A percentile compares a stretch with the other conserved stretches of the same genome.
phyloP scores from a whole-genome alignment of 2,329 filamentous ascomycete species.

The Xylaria sp. region DNA sequence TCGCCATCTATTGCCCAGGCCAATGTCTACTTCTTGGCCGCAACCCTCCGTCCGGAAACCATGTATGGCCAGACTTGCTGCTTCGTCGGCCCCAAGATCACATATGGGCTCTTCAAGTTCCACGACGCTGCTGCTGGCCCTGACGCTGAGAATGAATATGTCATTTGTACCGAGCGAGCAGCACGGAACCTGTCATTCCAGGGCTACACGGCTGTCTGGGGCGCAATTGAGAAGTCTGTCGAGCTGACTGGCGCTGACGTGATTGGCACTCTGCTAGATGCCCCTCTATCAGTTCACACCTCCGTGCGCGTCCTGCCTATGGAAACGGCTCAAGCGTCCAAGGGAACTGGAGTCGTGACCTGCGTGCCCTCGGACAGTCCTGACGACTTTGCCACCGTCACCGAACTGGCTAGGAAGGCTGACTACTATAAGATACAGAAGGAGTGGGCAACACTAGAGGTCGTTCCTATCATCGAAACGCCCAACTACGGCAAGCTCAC shows the following conservation, averaged over 20 bases:
- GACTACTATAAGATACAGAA: slow-evolving; percentile 95
- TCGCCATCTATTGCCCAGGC: too few species aligned
- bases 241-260: too few species aligned
- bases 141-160: slow-evolving; percentile 70
- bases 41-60: slow-evolving; percentile 92
- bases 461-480: slow-evolving; percentile 86
- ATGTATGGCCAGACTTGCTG: slow-evolving; percentile 95
- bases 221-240: too few species aligned
- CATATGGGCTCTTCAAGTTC: slow-evolving; percentile 79
- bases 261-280: too few species aligned
- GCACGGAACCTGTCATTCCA: too few species aligned
- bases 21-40: slow-evolving; percentile 87
- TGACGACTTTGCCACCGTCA: slow-evolving; percentile 67
- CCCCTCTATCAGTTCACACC: too few species aligned
- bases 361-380: slow-evolving; percentile 96
- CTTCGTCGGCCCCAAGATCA: slow-evolving; percentile 90
- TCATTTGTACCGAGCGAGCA: slow-evolving; percentile 79
- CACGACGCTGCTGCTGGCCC: too few species aligned
- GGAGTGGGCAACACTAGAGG: slow-evolving; percentile 93
- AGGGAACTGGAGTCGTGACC: slow-evolving; percentile 96
- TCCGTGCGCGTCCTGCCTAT: too few species aligned
- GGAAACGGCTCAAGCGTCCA: slow-evolving; percentile 55
- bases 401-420: too few species aligned
- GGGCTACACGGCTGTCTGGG: too few species aligned
- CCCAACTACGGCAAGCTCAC: too few species aligned